A percentile compares a stretch with the other conserved stretches of the same genome.
Evolutionary conservation across 139 green algal species (phyloP).

Genomic region (Closterium sp.): DNA sequence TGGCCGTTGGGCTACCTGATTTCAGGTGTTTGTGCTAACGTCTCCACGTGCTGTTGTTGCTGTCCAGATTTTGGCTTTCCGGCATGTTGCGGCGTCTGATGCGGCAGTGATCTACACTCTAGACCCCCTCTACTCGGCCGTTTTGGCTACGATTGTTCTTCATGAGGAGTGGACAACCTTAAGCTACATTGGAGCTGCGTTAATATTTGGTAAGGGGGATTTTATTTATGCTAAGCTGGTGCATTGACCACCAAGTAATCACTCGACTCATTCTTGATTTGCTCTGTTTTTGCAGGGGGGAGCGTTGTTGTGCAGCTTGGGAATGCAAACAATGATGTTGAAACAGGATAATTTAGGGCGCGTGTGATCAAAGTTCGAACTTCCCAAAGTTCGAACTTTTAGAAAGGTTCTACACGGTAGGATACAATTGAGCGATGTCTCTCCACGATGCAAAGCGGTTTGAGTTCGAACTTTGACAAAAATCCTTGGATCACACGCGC

Average conservation of each 20-base stretch:
- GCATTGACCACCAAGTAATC: too few relatives aligned
- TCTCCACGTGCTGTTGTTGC: background rate
- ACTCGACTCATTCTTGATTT: too few relatives aligned
- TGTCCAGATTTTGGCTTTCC: background rate
- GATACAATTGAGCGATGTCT: too few relatives aligned
- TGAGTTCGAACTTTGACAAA: too few relatives aligned
- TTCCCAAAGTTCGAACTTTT: too few relatives aligned
- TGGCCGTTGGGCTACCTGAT: background rate
- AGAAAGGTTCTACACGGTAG: too few relatives aligned
- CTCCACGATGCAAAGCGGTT: too few relatives aligned
- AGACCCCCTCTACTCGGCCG: background rate
- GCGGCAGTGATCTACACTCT: background rate
- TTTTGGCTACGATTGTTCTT: background rate
- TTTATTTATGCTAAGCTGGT: too few relatives aligned
- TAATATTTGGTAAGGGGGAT: background rate
- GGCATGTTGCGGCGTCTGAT: background rate
- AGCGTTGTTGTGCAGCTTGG: background rate
- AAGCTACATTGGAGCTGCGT: background rate
- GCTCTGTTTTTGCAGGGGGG: background rate
- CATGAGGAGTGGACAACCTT: background rate
- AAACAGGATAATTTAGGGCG: background rate
- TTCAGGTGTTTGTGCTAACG: background rate
- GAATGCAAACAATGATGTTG: background rate
- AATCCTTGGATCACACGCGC: too few relatives aligned
- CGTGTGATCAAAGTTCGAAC: too few relatives aligned